Evolutionary conservation across 495 filamentous ascomycete species (phyloP).

Genomic region (Penicillium antarcticum): DNA sequence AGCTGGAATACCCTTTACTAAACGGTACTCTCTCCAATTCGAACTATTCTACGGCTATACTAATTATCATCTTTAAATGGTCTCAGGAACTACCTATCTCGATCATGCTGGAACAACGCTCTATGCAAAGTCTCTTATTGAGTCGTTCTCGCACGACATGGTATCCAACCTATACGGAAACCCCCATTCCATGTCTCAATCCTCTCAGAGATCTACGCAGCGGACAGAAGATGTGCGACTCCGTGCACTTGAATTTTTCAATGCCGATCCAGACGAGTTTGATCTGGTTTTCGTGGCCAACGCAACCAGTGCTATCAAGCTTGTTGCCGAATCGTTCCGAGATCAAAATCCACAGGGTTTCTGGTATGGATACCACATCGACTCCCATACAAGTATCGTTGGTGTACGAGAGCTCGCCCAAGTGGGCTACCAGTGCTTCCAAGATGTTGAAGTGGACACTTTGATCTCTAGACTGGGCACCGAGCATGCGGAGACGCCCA

Average conservation of each 20-base stretch:
- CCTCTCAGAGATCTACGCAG: slow-evolving; percentile 71
- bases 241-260: slow-evolving; percentile 71
- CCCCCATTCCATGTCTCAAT: slow-evolving; percentile 80
- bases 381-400: slow-evolving; percentile 84
- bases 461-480: slow-evolving; percentile 54
- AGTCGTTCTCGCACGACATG: slow-evolving; percentile 72
- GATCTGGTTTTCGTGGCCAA: slow-evolving; percentile 94
- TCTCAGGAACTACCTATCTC: slow-evolving; percentile 71
- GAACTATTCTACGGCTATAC: not conserved
- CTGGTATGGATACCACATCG: slow-evolving; percentile 78
- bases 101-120: slow-evolving; percentile 90
- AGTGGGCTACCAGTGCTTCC: slow-evolving; percentile 62
- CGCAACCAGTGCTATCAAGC: slow-evolving; percentile 85
- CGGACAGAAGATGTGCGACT: slow-evolving; percentile 75
- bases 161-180: slow-evolving; percentile 81
- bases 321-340: slow-evolving; percentile 73
- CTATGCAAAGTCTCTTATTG: slow-evolving; percentile 77
- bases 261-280: slow-evolving; percentile 77
- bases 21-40: slow-evolving; percentile 48
- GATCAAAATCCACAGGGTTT: slow-evolving; percentile 60
- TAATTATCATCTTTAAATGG: not conserved
- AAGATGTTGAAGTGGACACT: slow-evolving; percentile 59
- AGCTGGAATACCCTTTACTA: slow-evolving; percentile 80
- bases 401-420: slow-evolving; percentile 73
- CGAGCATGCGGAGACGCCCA: slow-evolving; percentile 20